Evolutionary conservation across 1,284 basidiomycete species (phyloP).

Genomic region (Cryptococcus sp.): DNA sequence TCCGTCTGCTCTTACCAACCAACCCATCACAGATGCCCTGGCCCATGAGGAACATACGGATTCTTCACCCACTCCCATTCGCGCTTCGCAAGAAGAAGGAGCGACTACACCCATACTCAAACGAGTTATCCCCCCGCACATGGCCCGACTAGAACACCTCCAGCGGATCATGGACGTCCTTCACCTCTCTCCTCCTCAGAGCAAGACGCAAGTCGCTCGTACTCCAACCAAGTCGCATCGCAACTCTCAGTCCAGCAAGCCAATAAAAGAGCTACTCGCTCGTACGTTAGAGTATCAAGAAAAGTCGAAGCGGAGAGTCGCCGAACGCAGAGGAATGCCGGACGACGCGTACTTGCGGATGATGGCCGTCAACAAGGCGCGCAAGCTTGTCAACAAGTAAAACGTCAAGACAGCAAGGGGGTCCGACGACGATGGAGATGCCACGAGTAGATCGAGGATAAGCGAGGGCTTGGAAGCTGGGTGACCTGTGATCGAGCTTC

Average conservation of each 20-base stretch:
- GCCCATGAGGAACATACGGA: too few relatives aligned
- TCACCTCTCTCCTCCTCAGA: too few relatives aligned
- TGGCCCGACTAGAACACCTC: too few relatives aligned
- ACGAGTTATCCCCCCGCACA: too few relatives aligned
- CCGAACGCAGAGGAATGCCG: not conserved
- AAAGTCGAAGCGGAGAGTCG: not conserved
- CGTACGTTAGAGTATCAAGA: not conserved
- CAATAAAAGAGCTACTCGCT: not conserved
- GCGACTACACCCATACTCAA: too few relatives aligned
- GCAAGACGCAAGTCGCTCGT: not conserved
- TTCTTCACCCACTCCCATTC: too few relatives aligned
- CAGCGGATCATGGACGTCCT: too few relatives aligned
- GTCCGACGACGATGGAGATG: not conserved
- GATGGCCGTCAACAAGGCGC: not conserved
- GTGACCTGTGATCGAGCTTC: not conserved
- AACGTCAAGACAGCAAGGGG: not conserved
- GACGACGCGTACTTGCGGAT: not conserved
- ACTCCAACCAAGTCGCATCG: not conserved
- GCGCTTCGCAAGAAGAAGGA: too few relatives aligned
- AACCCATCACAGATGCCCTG: too few relatives aligned
- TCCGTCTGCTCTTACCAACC: too few relatives aligned
- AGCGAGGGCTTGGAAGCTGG: not conserved
- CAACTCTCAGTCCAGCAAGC: not conserved
- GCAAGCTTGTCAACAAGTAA: not conserved
- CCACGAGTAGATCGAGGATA: not conserved